These are phyloP conservation scores for Dacryopinax spathularia DNA, from an alignment of 768 basidiomycete species.

Conservation along the genomic window DNA sequence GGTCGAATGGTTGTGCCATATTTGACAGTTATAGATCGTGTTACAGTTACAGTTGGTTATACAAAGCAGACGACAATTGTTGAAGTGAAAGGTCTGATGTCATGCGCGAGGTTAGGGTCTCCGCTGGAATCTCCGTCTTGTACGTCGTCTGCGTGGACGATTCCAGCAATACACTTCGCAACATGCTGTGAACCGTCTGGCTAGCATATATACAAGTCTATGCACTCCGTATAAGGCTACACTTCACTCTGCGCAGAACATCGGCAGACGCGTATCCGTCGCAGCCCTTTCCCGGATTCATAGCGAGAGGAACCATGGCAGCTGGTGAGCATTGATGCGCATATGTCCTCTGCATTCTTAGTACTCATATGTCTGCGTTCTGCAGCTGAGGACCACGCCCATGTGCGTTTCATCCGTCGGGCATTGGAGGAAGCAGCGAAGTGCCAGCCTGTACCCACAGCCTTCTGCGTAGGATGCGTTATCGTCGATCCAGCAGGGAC, in stretches of 20 bases:
- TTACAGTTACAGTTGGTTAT: neutral
- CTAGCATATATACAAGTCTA: no score
- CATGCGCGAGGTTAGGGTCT: no score
- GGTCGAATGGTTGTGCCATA: slow-evolving; percentile 43
- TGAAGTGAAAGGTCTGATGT: neutral
- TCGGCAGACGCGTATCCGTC: no score
- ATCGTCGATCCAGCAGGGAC: slow-evolving; percentile 26
- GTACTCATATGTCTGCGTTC: neutral
- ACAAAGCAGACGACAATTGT: neutral
- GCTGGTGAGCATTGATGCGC: neutral
- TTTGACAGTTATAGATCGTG: neutral
- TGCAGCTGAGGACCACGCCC: slow-evolving; percentile 11
- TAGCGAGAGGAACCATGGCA: neutral
- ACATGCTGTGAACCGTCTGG: no score
- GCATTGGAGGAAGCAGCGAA: slow-evolving; percentile 60
- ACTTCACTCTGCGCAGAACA: no score
- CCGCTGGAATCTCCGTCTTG: no score
- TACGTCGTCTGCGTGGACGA: no score
- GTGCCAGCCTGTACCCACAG: slow-evolving; percentile 53
- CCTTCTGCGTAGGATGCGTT: slow-evolving; percentile 87
- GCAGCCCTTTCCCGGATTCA: neutral
- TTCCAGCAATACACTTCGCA: no score
- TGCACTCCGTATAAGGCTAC: no score
- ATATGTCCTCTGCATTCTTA: no score
- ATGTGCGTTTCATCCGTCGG: slow-evolving; percentile 37